Conservation (phyloP, 768 basidiomycete genomes). For the Russula virescens region DNA sequence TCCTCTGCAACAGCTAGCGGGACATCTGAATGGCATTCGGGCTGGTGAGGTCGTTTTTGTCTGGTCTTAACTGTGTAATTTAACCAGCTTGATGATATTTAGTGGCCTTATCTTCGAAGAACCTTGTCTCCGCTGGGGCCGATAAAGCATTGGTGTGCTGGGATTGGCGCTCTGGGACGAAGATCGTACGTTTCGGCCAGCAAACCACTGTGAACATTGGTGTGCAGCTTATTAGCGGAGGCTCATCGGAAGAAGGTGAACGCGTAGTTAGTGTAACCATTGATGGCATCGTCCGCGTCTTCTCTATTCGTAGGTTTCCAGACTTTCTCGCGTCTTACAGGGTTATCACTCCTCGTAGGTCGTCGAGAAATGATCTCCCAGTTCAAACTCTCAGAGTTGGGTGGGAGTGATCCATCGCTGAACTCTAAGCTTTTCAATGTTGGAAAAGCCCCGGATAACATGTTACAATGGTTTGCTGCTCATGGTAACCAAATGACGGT, state of each 20-base stretch:
- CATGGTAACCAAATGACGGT: slow-evolving; percentile 90
- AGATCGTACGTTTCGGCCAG: slow-evolving; percentile 87
- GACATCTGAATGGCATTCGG: slow-evolving; percentile 85
- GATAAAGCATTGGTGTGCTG: slow-evolving; percentile 74
- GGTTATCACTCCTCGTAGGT: slow-evolving; percentile 30
- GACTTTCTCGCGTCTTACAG: neutral
- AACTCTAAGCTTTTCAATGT: slow-evolving; percentile 69
- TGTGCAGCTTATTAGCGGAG: slow-evolving; percentile 69
- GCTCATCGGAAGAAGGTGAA: slow-evolving; percentile 53
- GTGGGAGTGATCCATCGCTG: slow-evolving; percentile 57
- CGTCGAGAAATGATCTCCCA: slow-evolving; percentile 88
- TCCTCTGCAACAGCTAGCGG: slow-evolving; percentile 76
- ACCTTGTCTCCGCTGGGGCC: slow-evolving; percentile 81
- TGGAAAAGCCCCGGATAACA: slow-evolving; percentile 76
- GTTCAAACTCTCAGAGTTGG: slow-evolving; percentile 79
- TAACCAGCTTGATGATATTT: neutral
- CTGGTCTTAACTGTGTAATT: neutral
- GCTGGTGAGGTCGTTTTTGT: slow-evolving; percentile 34
- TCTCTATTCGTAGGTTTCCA: slow-evolving; percentile 70
- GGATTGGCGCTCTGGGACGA: slow-evolving; percentile 86
- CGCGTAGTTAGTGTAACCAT: slow-evolving; percentile 87
- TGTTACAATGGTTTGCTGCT: slow-evolving; percentile 93
- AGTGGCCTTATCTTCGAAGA: slow-evolving; percentile 78
- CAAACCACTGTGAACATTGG: slow-evolving; percentile 91
- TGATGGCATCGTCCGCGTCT: slow-evolving; percentile 85